phyloP scores from a whole-genome alignment of 192 early-diverging fungal genomes.

The Backusella circina region DNA sequence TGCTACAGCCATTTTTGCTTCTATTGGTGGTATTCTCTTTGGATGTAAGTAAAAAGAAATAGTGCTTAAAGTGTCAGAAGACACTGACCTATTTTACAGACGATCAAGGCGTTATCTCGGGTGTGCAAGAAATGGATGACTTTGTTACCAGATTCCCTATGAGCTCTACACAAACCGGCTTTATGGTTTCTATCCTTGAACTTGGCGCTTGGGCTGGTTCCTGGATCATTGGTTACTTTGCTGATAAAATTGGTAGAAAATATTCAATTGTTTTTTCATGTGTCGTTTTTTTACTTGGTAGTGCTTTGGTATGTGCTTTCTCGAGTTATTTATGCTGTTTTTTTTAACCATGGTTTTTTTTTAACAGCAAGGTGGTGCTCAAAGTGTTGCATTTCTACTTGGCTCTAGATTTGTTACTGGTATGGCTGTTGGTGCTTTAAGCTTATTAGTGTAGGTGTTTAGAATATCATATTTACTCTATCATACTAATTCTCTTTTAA shows the following conservation, averaged over 20 bases:
- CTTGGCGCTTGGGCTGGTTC: constrained; percentile 66
- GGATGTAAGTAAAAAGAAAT: constrained; percentile 28
- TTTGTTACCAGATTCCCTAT: constrained; percentile 23
- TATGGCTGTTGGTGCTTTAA: constrained; percentile 46
- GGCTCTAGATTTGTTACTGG: constrained; percentile 52
- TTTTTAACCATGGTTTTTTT: background rate
- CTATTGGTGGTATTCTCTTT: constrained; percentile 33
- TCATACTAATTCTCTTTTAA: background rate
- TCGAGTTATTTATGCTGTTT: background rate
- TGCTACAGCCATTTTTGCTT: constrained; percentile 32
- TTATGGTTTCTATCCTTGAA: constrained; percentile 51
- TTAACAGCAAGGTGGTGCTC: constrained; percentile 30
- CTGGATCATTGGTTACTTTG: constrained; percentile 48
- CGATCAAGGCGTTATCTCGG: constrained; percentile 38
- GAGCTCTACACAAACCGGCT: constrained; percentile 19
- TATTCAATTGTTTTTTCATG: constrained; percentile 62
- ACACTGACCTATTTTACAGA: constrained; percentile 7
- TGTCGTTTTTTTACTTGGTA: constrained; percentile 47
- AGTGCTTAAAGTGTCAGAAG: background rate
- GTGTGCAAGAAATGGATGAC: constrained; percentile 31
- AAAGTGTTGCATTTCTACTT: constrained; percentile 38
- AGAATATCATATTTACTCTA: constrained; percentile 19
- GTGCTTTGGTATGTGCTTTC: constrained; percentile 15
- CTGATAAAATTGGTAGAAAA: constrained; percentile 59
- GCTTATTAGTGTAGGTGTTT: constrained; percentile 27